phyloP scores from a whole-genome alignment of 768 basidiomycete genomes.

The Sarcomyxa edulis region DNA sequence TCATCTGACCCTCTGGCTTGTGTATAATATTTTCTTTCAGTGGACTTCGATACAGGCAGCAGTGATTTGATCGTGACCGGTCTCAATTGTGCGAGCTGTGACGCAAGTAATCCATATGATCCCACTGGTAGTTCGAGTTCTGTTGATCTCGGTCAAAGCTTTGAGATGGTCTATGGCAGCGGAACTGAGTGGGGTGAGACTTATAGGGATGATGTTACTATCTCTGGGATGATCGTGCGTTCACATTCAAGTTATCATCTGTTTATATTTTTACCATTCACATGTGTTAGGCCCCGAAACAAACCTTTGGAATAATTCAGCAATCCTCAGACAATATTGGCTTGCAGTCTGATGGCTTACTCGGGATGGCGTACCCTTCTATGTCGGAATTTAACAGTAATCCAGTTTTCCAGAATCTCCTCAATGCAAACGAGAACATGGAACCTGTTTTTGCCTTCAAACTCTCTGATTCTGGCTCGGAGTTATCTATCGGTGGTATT shows the following conservation, averaged over 20 bases:
- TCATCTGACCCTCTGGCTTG: not conserved
- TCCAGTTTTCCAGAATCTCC: conserved; percentile 2
- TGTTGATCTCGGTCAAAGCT: not conserved
- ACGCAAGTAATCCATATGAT: conserved; percentile 13
- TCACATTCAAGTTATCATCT: not conserved
- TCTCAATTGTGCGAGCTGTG: conserved; percentile 18
- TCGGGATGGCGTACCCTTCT: conserved; percentile 2
- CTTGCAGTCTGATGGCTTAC: not conserved
- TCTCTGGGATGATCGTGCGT: not conserved
- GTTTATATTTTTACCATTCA: not conserved
- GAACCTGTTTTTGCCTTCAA: conserved; percentile 3
- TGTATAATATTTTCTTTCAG: conserved; percentile 9
- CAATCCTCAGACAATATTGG: not conserved
- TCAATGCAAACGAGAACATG: not conserved
- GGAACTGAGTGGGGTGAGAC: not conserved
- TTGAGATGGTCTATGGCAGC: not conserved
- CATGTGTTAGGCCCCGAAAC: conserved; percentile 19
- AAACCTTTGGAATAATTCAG: conserved; percentile 1
- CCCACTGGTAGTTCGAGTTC: not conserved
- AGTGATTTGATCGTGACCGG: conserved; percentile 23
- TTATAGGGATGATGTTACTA: not conserved
- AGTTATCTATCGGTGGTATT: conserved; percentile 4
- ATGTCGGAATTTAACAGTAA: not conserved
- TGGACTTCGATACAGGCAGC: conserved; percentile 27
- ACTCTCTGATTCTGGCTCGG: not conserved